Conservation (phyloP, 2,329 filamentous ascomycete species). For the Pseudopithomyces chartarum region DNA sequence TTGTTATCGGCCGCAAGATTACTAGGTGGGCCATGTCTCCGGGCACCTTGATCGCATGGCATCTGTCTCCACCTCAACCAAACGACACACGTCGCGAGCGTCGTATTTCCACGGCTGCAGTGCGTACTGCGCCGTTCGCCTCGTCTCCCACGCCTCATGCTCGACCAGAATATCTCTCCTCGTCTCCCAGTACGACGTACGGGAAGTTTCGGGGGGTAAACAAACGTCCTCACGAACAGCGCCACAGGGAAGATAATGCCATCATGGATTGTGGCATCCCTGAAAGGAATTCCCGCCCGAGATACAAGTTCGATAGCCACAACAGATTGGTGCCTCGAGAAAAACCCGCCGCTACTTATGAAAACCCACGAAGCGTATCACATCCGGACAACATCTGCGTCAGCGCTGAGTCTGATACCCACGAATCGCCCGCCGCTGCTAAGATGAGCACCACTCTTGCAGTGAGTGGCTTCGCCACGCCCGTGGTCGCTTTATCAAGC, state of each 20-base stretch:
- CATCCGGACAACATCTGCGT: not conserved
- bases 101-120: not conserved
- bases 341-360: not conserved
- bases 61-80: not conserved
- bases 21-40: not conserved
- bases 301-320: too few species aligned
- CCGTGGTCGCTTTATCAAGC: slow-evolving; percentile 1
- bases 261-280: not conserved
- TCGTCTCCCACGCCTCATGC: not conserved
- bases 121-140: not conserved
- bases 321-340: too few species aligned
- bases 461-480: not conserved
- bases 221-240: not conserved
- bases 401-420: not conserved
- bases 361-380: not conserved
- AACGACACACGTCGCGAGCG: not conserved
- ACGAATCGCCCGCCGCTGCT: not conserved
- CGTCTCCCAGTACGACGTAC: not conserved
- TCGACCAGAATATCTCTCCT: not conserved
- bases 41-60: not conserved
- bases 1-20: not conserved
- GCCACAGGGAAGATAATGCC: too few species aligned
- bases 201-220: too few species aligned
- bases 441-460: not conserved
- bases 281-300: not conserved